Evolutionary conservation across 495 filamentous ascomycete genomes (phyloP).

Genomic region (Entonaema liquescens): DNA sequence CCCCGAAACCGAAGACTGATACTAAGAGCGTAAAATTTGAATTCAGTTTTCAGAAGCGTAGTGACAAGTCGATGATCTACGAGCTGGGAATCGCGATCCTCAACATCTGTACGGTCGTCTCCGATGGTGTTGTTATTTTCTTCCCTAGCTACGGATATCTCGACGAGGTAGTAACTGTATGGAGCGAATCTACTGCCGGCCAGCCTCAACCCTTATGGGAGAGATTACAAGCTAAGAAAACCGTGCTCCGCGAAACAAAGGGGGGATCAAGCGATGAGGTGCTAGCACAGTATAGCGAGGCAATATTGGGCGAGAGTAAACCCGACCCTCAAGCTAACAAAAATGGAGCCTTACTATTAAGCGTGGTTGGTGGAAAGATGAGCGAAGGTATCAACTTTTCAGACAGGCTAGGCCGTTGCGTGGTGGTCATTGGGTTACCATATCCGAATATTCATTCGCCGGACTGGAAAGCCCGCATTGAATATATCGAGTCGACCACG

Average conservation of each 20-base stretch:
- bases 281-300: conserved; percentile 73
- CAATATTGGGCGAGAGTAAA: conserved; percentile 60
- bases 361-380: conserved; percentile 93
- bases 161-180: conserved; percentile 71
- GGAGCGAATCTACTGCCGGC: conserved; percentile 59
- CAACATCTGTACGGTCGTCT: conserved; percentile 75
- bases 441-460: conserved; percentile 91
- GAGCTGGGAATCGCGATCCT: conserved; percentile 78
- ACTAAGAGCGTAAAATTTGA: conserved; percentile 72
- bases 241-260: conserved; percentile 72
- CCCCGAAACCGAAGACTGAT: conserved; percentile 47
- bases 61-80: conserved; percentile 67
- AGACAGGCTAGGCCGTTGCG: conserved; percentile 85
- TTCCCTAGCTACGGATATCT: conserved; percentile 95
- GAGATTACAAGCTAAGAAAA: conserved; percentile 67
- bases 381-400: conserved; percentile 99
- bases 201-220: conserved; percentile 59
- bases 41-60: conserved; percentile 84
- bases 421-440: conserved; percentile 88
- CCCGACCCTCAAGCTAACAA: conserved; percentile 33
- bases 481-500: conserved; percentile 81
- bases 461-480: conserved; percentile 90
- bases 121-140: conserved; percentile 94
- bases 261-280: conserved; percentile 68
- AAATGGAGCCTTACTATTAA: conserved; percentile 83